phyloP scores from a whole-genome alignment of 2,329 filamentous ascomycete genomes.

The Alternaria arborescens region DNA sequence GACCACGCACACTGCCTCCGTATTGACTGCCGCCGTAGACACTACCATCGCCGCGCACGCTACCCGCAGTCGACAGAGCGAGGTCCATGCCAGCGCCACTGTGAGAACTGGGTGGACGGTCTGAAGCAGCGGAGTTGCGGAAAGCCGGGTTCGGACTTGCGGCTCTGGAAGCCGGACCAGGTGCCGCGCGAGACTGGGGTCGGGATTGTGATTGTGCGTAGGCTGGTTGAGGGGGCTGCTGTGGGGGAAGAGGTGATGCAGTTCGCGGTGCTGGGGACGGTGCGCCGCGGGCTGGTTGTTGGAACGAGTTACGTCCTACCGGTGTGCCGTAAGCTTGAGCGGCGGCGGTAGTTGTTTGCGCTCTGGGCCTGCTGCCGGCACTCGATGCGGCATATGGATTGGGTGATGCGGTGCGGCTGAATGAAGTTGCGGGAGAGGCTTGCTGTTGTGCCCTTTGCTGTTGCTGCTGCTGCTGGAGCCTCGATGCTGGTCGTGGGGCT shows the following conservation, averaged over 20 bases:
- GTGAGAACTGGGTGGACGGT: conserved; percentile 58
- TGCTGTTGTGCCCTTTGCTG: conserved; percentile 10
- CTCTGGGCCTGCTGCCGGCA: conserved; percentile 42
- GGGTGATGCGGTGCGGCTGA: conserved; percentile 58
- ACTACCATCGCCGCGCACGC: conserved; percentile 49
- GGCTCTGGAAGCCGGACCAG: conserved; percentile 50
- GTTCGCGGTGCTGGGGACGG: conserved; percentile 51
- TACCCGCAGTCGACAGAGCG: conserved; percentile 53
- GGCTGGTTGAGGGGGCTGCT: conserved; percentile 54
- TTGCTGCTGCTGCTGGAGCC: conserved; percentile 12
- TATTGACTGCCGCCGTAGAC: conserved; percentile 50
- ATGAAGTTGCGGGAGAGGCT: conserved; percentile 21
- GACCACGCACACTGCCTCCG: conserved; percentile 51
- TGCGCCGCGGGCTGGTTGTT: conserved; percentile 47
- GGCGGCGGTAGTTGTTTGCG: conserved; percentile 48
- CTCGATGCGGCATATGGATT: conserved; percentile 65
- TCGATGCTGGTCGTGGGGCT: conserved; percentile 5
- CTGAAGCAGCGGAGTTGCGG: conserved; percentile 51
- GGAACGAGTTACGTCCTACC: conserved; percentile 47
- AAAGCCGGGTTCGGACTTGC: conserved; percentile 64
- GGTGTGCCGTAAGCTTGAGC: conserved; percentile 45
- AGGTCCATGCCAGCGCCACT: conserved; percentile 55
- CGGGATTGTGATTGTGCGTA: conserved; percentile 14
- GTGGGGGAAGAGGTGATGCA: conserved; percentile 51
- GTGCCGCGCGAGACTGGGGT: conserved; percentile 40